Percentiles rank a stretch among this genome's conserved stretches.
These are phyloP conservation scores for Neopestalotiopsis sp. DNA, from an alignment of 2,329 filamentous ascomycete genomes.

Conservation along the genomic window DNA sequence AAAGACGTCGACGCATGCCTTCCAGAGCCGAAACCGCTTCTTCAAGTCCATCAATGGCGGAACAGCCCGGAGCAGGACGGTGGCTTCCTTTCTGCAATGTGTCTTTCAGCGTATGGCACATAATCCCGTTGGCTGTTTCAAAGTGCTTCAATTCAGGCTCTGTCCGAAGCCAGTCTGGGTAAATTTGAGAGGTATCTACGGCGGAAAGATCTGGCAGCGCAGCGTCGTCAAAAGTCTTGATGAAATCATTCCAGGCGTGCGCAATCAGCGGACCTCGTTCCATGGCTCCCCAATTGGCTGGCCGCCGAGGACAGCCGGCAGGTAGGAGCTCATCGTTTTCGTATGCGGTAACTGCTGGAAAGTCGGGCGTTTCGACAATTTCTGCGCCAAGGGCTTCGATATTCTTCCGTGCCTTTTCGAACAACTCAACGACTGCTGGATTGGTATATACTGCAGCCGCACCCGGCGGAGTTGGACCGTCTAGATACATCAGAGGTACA, in stretches of 20 bases:
- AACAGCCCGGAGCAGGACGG: too few relatives aligned
- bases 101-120: slow-evolving; percentile 30
- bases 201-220: slow-evolving; percentile 41
- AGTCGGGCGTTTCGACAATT: slow-evolving; percentile 45
- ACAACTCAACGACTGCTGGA: slow-evolving; percentile 28
- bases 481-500: slow-evolving; percentile 57
- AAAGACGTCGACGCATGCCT: slow-evolving; percentile 49
- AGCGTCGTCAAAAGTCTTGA: slow-evolving; percentile 45
- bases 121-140: slow-evolving; percentile 24
- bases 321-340: slow-evolving; percentile 49
- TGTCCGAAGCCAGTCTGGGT: slow-evolving; percentile 33
- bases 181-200: slow-evolving; percentile 45
- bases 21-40: slow-evolving; percentile 51
- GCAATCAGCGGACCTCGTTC: slow-evolving; percentile 55
- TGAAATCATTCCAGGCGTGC: slow-evolving; percentile 57
- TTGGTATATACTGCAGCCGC: slow-evolving; percentile 25
- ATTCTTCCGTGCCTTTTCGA: slow-evolving; percentile 37
- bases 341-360: slow-evolving; percentile 50
- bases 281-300: slow-evolving; percentile 49
- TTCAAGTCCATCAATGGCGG: slow-evolving; percentile 29
- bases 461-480: slow-evolving; percentile 34
- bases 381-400: slow-evolving; percentile 47
- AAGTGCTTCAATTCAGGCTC: slow-evolving; percentile 24
- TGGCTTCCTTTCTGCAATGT: slow-evolving; percentile 30
- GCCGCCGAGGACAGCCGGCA: slow-evolving; percentile 37